A percentile compares a stretch with the other conserved stretches of the same genome.
phyloP scores from a whole-genome alignment of 2,329 filamentous ascomycete species.

The Alternaria solani region DNA sequence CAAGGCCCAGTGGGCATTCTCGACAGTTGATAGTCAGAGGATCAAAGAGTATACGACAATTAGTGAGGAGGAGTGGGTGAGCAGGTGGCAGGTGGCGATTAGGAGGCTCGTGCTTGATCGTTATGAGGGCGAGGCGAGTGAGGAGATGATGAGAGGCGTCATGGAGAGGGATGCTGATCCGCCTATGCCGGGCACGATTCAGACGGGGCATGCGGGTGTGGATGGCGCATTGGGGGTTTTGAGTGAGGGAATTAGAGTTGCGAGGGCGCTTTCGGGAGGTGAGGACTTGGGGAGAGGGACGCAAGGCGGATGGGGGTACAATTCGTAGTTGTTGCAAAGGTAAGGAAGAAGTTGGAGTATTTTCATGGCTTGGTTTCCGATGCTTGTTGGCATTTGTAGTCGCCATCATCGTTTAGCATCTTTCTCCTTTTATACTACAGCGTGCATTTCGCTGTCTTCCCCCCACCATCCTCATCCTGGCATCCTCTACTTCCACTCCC shows the following conservation, averaged over 20 bases:
- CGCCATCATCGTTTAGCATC: not conserved
- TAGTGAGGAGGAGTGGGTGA: constrained; percentile 66
- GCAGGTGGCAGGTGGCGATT: constrained; percentile 69
- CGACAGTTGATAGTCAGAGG: constrained; percentile 45
- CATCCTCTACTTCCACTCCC: constrained; percentile 30
- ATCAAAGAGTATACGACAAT: constrained; percentile 60
- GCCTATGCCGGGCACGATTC: constrained; percentile 40
- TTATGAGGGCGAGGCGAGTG: constrained; percentile 64
- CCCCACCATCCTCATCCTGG: not conserved
- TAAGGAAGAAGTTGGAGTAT: not conserved
- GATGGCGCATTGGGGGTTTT: constrained; percentile 45
- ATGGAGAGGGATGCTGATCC: constrained; percentile 56
- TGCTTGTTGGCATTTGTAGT: not conserved
- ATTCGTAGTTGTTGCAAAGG: constrained; percentile 19
- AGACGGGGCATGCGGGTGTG: constrained; percentile 40
- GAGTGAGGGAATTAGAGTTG: constrained; percentile 45
- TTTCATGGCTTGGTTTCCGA: not conserved
- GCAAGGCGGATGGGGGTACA: constrained; percentile 48
- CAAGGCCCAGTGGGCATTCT: constrained; percentile 68
- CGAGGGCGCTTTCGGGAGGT: constrained; percentile 34
- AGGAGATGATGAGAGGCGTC: constrained; percentile 48
- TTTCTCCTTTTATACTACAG: not conserved
- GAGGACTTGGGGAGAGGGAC: constrained; percentile 24
- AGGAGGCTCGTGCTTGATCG: constrained; percentile 66
- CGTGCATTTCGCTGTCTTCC: not conserved